Evolutionary conservation across 1,139 yeast species (phyloP), one percentile per base, ranked within the genome.

Genomic region (Taphrina confusa): DNA sequence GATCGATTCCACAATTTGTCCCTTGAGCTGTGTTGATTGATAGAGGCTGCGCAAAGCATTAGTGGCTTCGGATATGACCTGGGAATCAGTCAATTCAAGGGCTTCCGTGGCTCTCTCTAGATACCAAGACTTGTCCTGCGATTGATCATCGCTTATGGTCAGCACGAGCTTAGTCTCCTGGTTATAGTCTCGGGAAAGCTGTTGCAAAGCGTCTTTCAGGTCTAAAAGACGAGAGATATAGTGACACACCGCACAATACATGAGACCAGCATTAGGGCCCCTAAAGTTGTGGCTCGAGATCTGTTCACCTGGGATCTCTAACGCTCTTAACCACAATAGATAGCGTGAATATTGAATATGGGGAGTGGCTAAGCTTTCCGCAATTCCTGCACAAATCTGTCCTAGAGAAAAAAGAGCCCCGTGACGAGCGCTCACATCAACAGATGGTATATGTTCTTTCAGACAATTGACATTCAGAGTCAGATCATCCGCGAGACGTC

Each of bases 401-500:
- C 50, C 56, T 11, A 37, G 47, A 8, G 50, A 47, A 20, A 11
- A 31, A 8, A 33, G 31, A 6, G 55, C 30, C 22, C 55, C 61
- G 18, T 57, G 57, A 4, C 55, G 34, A 11, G 50, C 57, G 20
- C 27, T 36, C 22, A 40, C 40, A 20, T 46, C 47, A 12, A 42
- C 18, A n/a, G 57, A 40, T 9, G n/a, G 20, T 12, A 12, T 9
- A 12, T 22, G 42, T 4, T 18, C 20, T 6, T 9, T 9, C 11
- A 52, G 23, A 4, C 22, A 6, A 9, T 34, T 5, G 14, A 36
- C 25, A 4, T 12, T 20, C 14, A n/a, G 12, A 4, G 12, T 22
- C 11, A 28, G 4, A 6, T 5, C 25, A 8, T n/a, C 37, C n/a
- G 18, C 23, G 16, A 42, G 25, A 2, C 9, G 20, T 14, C 31